Conservation (phyloP, 163 green algal genomes). For the Dunaliella salina region DNA sequence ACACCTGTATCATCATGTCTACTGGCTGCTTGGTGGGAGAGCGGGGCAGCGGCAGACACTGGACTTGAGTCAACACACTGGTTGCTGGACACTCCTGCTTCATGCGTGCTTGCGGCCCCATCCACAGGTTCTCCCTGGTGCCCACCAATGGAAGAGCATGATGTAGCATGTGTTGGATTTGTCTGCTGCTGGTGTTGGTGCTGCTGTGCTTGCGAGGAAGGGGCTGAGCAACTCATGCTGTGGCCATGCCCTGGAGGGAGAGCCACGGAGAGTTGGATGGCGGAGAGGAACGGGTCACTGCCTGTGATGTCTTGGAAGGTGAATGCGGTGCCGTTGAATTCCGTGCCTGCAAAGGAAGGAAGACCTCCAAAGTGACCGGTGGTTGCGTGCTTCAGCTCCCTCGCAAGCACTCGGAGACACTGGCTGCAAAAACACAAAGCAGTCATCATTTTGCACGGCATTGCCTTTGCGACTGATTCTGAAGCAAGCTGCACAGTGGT, state of each 20-base stretch:
- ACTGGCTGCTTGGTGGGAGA: background rate
- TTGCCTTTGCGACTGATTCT: too few species aligned
- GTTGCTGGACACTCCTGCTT: background rate
- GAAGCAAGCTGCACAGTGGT: background rate
- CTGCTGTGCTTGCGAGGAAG: background rate
- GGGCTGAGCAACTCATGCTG: background rate
- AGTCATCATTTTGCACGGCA: background rate
- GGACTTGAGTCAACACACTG: too few species aligned
- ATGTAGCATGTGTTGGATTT: background rate
- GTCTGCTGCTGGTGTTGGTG: background rate
- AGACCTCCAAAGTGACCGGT: background rate
- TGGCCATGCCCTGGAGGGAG: background rate
- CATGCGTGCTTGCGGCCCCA: background rate
- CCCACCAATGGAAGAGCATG: background rate
- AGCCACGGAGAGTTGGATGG: background rate
- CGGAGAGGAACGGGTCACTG: background rate
- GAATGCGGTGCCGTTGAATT: background rate
- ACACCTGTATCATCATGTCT: background rate
- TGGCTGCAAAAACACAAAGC: background rate
- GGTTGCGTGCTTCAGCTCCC: background rate
- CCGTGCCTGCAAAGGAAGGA: background rate
- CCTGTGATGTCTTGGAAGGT: background rate
- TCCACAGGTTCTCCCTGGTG: background rate
- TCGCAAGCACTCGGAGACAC: background rate
- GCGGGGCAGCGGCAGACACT: too few species aligned